These are phyloP conservation scores for Huiozyma naganishii DNA, from an alignment of 805 yeast genomes.

Conservation along the genomic window DNA sequence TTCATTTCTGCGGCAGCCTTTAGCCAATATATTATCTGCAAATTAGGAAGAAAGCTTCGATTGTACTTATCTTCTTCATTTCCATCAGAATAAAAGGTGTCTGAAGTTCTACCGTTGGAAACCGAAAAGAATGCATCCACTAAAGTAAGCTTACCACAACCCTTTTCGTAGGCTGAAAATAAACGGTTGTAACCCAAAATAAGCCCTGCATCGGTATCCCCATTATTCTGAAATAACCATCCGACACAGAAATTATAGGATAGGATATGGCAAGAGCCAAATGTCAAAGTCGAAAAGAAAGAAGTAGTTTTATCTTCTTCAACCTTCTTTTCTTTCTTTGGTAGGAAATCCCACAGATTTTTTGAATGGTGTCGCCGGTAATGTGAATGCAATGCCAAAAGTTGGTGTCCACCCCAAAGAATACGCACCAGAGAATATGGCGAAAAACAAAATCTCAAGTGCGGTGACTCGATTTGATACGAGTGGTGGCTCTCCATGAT, in stretches of 20 bases:
- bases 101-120: slow-evolving; percentile 49
- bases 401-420: slow-evolving; percentile 23
- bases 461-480: slow-evolving; percentile 47
- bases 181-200: slow-evolving; percentile 68
- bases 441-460: slow-evolving; percentile 47
- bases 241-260: slow-evolving; percentile 65
- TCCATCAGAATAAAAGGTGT: slow-evolving; percentile 37
- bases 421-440: slow-evolving; percentile 38
- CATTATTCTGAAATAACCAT: slow-evolving; percentile 52
- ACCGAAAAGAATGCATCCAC: slow-evolving; percentile 61
- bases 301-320: slow-evolving; percentile 1
- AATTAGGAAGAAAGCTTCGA: slow-evolving; percentile 57
- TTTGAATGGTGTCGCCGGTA: slow-evolving; percentile 11
- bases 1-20: slow-evolving; percentile 26
- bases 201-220: slow-evolving; percentile 49
- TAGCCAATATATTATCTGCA: slow-evolving; percentile 39
- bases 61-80: slow-evolving; percentile 41
- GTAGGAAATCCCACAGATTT: slow-evolving; percentile 5
- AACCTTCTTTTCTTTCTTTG: not conserved
- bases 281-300: slow-evolving; percentile 15
- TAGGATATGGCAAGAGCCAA: slow-evolving; percentile 45
- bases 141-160: slow-evolving; percentile 56
- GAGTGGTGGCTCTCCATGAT: slow-evolving; percentile 28
- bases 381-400: slow-evolving; percentile 8
- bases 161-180: slow-evolving; percentile 51